A percentile compares a stretch with the other conserved stretches of the same genome.
Evolutionary conservation across 441 rosid species (phyloP).

Genomic region (Populus hybrid): DNA sequence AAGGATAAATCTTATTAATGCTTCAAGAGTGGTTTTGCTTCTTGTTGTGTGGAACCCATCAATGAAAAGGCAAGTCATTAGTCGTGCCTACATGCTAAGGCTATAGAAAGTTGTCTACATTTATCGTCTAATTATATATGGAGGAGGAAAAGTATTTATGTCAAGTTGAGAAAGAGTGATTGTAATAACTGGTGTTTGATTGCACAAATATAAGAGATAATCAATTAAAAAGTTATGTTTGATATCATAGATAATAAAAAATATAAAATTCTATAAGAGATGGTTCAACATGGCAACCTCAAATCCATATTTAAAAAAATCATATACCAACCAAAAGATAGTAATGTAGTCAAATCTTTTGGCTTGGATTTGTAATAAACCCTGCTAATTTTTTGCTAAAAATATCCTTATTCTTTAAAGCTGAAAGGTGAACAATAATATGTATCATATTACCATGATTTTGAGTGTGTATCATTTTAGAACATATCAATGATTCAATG

Average conservation of each 20-base stretch:
- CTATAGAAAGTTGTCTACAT: constrained; percentile 49
- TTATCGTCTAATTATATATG: constrained; percentile 49
- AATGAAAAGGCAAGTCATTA: constrained; percentile 67
- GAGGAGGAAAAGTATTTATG: constrained; percentile 49
- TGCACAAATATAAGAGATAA: constrained; percentile 8
- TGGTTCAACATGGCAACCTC: constrained; percentile 32
- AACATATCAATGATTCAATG: too few relatives aligned
- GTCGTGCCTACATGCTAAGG: constrained; percentile 70
- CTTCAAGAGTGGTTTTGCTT: constrained; percentile 65
- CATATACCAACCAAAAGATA: constrained; percentile 24
- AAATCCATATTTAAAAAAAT: constrained; percentile 44
- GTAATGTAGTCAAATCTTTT: constrained; percentile 15
- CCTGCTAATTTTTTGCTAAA: neutral
- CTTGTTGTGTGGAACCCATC: constrained; percentile 75
- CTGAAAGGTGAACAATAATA: too few relatives aligned
- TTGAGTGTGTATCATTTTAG: too few relatives aligned
- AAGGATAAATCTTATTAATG: constrained; percentile 70
- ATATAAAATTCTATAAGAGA: constrained; percentile 47
- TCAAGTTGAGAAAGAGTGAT: constrained; percentile 37
- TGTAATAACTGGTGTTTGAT: too few relatives aligned
- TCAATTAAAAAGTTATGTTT: constrained; percentile 4
- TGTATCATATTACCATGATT: too few relatives aligned
- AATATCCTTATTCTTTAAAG: too few relatives aligned
- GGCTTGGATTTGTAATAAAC: constrained; percentile 5
- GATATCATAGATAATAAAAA: constrained; percentile 20